These are phyloP conservation scores for Aspergillus latus DNA, from an alignment of 2,329 filamentous ascomycete genomes.

Conservation along the genomic window DNA sequence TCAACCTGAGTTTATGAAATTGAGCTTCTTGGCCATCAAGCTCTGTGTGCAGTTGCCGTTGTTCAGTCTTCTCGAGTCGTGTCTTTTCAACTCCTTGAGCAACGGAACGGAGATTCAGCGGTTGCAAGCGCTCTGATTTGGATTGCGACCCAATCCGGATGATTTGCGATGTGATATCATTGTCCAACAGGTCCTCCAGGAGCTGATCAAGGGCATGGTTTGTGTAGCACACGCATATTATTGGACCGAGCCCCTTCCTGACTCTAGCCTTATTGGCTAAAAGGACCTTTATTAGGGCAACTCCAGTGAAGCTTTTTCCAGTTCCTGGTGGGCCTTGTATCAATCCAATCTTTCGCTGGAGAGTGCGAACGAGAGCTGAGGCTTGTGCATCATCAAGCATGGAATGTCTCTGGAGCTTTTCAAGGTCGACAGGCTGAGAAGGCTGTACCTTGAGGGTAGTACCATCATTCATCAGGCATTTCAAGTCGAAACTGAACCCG, in stretches of 20 bases:
- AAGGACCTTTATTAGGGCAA: constrained; percentile 29
- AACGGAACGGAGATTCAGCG: constrained; percentile 50
- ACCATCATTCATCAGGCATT: constrained; percentile 28
- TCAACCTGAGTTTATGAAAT: not conserved
- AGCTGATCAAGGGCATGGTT: constrained; percentile 60
- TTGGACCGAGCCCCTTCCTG: constrained; percentile 40
- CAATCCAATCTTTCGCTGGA: constrained; percentile 22
- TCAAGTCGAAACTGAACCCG: constrained; percentile 50
- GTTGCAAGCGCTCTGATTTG: constrained; percentile 54
- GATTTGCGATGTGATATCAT: constrained; percentile 42
- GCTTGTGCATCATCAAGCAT: constrained; percentile 25
- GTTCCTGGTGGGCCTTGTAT: constrained; percentile 34
- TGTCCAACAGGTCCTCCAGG: constrained; percentile 57
- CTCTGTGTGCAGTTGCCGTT: not conserved
- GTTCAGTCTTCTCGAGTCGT: not conserved
- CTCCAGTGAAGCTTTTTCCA: constrained; percentile 30
- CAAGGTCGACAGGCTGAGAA: constrained; percentile 18
- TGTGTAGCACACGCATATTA: constrained; percentile 52
- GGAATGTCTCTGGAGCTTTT: constrained; percentile 19
- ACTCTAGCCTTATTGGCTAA: constrained; percentile 19
- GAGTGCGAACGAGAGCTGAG: constrained; percentile 18
- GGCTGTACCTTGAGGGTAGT: constrained; percentile 21
- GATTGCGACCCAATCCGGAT: constrained; percentile 63
- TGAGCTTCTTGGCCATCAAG: not conserved
- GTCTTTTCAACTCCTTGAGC: constrained; percentile 27